Conservation (phyloP, 1,284 basidiomycete species). For the Ceratobasidium sp. region DNA sequence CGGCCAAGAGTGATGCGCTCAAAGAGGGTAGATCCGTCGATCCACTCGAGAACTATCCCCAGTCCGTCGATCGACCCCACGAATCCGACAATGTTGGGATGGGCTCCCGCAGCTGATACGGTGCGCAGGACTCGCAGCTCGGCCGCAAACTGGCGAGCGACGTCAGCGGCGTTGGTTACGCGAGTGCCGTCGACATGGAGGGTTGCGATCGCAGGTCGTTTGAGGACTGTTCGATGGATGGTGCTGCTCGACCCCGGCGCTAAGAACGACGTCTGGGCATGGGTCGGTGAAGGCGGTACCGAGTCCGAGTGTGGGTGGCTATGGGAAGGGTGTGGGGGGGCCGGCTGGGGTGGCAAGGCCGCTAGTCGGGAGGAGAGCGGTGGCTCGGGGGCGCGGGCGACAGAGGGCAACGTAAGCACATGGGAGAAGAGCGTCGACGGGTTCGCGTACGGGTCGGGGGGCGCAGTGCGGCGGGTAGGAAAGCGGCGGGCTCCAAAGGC, state of each 20-base stretch:
- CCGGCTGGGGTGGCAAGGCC: slow-evolving; percentile 16
- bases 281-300: slow-evolving; percentile 29
- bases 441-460: slow-evolving; percentile 36
- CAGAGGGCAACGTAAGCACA: slow-evolving; percentile 36
- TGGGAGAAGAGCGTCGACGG: slow-evolving; percentile 43
- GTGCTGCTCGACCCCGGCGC: slow-evolving; percentile 48
- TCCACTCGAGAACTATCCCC: slow-evolving; percentile 85
- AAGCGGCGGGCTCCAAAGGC: slow-evolving; percentile 35
- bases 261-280: not conserved
- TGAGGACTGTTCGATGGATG: slow-evolving; percentile 49
- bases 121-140: slow-evolving; percentile 86
- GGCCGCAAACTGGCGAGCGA: slow-evolving; percentile 83
- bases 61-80: slow-evolving; percentile 85
- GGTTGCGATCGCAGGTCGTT: slow-evolving; percentile 47
- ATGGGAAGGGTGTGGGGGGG: not conserved
- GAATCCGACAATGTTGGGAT: slow-evolving; percentile 82
- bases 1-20: slow-evolving; percentile 58
- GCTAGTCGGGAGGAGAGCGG: slow-evolving; percentile 26
- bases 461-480: slow-evolving; percentile 4
- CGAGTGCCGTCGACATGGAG: slow-evolving; percentile 49
- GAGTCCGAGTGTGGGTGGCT: slow-evolving; percentile 29
- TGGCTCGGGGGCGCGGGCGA: slow-evolving; percentile 30
- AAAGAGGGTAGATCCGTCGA: slow-evolving; percentile 82
- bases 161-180: slow-evolving; percentile 62
- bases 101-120: slow-evolving; percentile 63